Evolutionary conservation across 192 early-diverging fungal genomes (phyloP), one percentile per base, ranked within the genome.

Genomic region (Linnemannia zychae): DNA sequence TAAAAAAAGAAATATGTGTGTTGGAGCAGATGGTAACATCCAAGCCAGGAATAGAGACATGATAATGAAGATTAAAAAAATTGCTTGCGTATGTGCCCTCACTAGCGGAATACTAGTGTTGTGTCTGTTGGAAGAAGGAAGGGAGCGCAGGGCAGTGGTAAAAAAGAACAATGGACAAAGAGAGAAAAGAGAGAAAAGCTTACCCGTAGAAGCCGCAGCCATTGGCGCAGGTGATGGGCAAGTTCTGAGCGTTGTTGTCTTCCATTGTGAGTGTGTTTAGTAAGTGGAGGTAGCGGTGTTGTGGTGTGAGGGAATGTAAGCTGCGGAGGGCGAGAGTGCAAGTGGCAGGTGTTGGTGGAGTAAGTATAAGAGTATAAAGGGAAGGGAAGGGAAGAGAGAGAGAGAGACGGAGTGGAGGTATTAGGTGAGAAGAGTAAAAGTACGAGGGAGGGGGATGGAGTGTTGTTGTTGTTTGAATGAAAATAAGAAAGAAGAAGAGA

Each of bases 151-250:
- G 28, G 44, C 4, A 52, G 34, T 53, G 60, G 47, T 1, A 9
- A 63, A 28, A 34, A 48, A 70, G 33, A 66, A n/a, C 4, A 73
- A 44, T 13, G 17, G 18, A 7, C 0, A 0, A 67, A n/a, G 24
- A 40, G 28, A 75, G 36, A 31, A 11, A n/a, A 46, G 3, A 38
- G 24, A 40, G 31, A 18, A 4, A 34, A 52, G 31, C 89, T 78
- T 87, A 90, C 89, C 92, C 94, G 74, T 95, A 96, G 81, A 96
- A 96, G 11, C 92, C 92, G 76, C 95, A 96, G 79, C 92, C 92
- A 80, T 91, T 92, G 71, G 90, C 88, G 86, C 95, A 96, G 67
- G 91, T 86, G 74, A 86, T 85, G 53, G 93, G 89, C 66, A 82
- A 66, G 76, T 94, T 88, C 48, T 84, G 82, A 74, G 93, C 81